These are phyloP conservation scores for Houttuynia cordata DNA, from an alignment of 164 flowering plant species.

Conservation along the genomic window DNA sequence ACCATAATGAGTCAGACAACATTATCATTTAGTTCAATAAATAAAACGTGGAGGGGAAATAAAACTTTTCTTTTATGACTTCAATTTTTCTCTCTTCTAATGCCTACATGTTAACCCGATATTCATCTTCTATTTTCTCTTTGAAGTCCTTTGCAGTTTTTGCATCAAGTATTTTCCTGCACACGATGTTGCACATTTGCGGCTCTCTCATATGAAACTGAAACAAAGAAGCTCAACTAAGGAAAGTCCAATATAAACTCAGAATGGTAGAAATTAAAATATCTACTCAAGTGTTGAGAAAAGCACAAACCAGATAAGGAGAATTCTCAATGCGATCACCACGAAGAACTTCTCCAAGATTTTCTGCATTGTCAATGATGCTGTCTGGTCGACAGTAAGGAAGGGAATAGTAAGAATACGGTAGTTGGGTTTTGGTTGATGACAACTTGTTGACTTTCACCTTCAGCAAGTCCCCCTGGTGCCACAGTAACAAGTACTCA, in stretches of 20 bases:
- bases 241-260: background rate
- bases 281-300: conserved; percentile 8
- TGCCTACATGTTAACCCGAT: conserved; percentile 80
- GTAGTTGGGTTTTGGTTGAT: conserved; percentile 86
- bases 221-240: conserved; percentile 15
- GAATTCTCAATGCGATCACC: conserved; percentile 98
- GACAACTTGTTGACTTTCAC: conserved; percentile 90
- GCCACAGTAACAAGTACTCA: background rate
- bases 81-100: background rate
- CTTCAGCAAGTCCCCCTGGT: conserved; percentile 64
- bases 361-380: conserved; percentile 79
- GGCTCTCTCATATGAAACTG: conserved; percentile 91
- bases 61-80: background rate
- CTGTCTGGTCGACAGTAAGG: conserved; percentile 54
- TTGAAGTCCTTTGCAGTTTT: conserved; percentile 71
- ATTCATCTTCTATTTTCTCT: conserved; percentile 87
- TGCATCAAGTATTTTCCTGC: conserved; percentile 43
- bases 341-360: conserved; percentile 97
- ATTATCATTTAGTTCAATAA: background rate
- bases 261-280: conserved; percentile 1
- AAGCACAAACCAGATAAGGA: conserved; percentile 42
- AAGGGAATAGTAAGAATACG: conserved; percentile 84
- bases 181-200: conserved; percentile 64
- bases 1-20: background rate
- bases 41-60: background rate